Base-by-base conservation (phyloP, 768 basidiomycete genomes). In the Termitomyces sp. region DNA sequence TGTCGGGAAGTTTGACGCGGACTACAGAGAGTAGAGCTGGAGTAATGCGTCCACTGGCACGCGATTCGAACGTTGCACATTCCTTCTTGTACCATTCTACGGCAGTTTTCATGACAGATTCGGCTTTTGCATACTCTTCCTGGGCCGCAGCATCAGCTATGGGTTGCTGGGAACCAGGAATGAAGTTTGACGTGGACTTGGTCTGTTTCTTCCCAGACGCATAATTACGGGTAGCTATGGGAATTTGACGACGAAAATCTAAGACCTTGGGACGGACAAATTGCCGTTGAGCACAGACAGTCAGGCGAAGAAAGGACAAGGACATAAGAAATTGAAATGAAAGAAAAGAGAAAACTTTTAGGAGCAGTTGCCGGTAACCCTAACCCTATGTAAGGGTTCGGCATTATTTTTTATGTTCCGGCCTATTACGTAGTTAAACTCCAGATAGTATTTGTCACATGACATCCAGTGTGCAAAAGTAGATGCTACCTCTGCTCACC, bases 81-180 rank as follows among this genome's bases (percentile, higher is more conserved):
- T 91, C 89, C 59, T 88, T 89, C 54, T 83, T 77, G 76, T 82
- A 88, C 82, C 85, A 85, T 21, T 89, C 88, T n/a, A 88, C 77
- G 3, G 79, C 74, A 2, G 74, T 67, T 34, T 71, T 65, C 89
- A 94, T 93, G 58, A 80, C 80, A 7, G 75, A 68, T 59, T 87
- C 85, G 0, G 83, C 71, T 62, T 83, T 86, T 34, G 74, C 68
- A 61, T 88, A 88, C 64, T 89, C 88, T 11, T 76, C 72, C 37
- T 74, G 78, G 7, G 84, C 74, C 2, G 75, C 73, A 48, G 77
- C 75, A 60, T 82, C 76, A 3, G 76, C 76, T 28, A 90, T 79
- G 30, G 75, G 79, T 41, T 80, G 80, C 65, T 86, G 75, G 3
- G 90, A 91, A 34, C 83, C 82, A 0, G 90, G 89, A 37, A 88